A percentile compares a stretch with the other conserved stretches of the same genome.
phyloP scores from a whole-genome alignment of 2,329 filamentous ascomycete genomes.

The Aspergillus amoenus region DNA sequence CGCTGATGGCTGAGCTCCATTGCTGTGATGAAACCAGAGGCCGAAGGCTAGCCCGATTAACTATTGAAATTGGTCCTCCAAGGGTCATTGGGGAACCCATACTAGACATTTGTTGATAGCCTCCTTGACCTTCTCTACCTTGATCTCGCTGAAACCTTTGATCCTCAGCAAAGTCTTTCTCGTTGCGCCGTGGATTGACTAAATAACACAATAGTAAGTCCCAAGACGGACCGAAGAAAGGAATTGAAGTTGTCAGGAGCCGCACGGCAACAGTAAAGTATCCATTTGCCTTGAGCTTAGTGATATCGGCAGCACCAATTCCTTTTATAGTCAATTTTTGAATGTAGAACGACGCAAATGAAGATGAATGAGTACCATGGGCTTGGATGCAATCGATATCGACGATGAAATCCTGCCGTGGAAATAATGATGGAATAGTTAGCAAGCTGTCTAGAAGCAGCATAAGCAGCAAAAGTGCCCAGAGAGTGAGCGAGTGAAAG shows the following conservation, averaged over 20 bases:
- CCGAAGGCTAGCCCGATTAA: conserved; percentile 50
- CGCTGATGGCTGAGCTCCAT: conserved; percentile 63
- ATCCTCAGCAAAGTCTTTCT: conserved; percentile 63
- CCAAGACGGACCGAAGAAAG: background rate
- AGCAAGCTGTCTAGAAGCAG: background rate
- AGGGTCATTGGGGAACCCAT: conserved; percentile 12
- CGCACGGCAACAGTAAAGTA: conserved; percentile 63
- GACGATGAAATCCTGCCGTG: conserved; percentile 56
- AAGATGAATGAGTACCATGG: conserved; percentile 50
- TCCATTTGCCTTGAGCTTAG: conserved; percentile 62
- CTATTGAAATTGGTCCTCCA: background rate
- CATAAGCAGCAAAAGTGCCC: background rate
- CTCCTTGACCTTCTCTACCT: conserved; percentile 71
- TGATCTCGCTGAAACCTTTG: conserved; percentile 68
- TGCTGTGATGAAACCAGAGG: conserved; percentile 64
- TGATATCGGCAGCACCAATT: conserved; percentile 64
- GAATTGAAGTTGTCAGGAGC: background rate
- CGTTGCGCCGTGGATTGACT: conserved; percentile 62
- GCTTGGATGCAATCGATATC: conserved; percentile 67
- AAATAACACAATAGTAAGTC: conserved; percentile 4
- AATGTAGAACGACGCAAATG: background rate
- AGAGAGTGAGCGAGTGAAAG: background rate
- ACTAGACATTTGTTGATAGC: conserved; percentile 62
- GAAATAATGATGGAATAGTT: background rate
- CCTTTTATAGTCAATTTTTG: conserved; percentile 39